Evolutionary conservation across 768 basidiomycete species (phyloP), one percentile per base, ranked within the genome.

Genomic region (Wakefieldia striispora): DNA sequence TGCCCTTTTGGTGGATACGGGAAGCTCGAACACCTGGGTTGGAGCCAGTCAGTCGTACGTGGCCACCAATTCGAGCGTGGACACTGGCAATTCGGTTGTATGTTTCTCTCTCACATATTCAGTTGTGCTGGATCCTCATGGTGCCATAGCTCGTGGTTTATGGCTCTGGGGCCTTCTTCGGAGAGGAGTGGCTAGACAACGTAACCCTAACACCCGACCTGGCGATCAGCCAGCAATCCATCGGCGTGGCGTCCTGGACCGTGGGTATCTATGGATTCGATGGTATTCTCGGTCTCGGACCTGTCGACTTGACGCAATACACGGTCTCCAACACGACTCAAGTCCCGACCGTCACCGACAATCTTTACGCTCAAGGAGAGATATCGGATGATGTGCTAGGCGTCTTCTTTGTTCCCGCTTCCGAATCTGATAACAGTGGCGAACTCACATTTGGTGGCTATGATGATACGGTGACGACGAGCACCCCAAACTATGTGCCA

Each of bases 271-370:
- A 44, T 4, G 66, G 58, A 7, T 57, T 72, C 11, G 73, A 76
- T 46, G 75, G 75, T 12, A 64, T 76, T 41, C 64, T 77, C 12
- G 56, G 74, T 55, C 24, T 59, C 24, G 67, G 73, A 8, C 74
- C 74, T 6, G 36, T 48, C 3, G 63, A 57, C 36, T 50, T 75
- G 40, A 73, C 73, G 0, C 24, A 50, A 2, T 61, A 60, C 41
- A 61, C 60, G 7, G 47, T 67, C 11, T 42, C 26, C 14, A 49
- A 49, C 33, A 26, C 38, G 7, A 27, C 14, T 8, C 7, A 39
- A 7, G 55, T 71, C 31, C 65, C 68, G 4, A 74, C 73, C 8
- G 68, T 73, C 11, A 59, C 55, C 11, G 64, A 73, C 55, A 72
- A 67, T 48, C 66, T 73, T 4, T 60, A 49, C 42, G 27, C 39